Percentiles rank a stretch among this genome's conserved stretches.
phyloP scores from a whole-genome alignment of 129 eudicot genomes.

The Mikania micrantha region DNA sequence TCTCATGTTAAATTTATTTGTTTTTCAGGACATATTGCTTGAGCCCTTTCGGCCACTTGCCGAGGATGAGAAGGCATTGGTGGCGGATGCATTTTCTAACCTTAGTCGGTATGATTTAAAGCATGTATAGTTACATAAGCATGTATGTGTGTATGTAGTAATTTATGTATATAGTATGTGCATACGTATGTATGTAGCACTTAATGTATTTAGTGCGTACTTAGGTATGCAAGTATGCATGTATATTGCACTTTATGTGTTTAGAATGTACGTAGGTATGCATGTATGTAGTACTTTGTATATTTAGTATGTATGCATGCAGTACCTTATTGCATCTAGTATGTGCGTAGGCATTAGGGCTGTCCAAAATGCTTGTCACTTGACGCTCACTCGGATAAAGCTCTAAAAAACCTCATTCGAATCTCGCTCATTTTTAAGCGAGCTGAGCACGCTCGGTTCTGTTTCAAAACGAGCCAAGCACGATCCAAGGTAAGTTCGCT shows the following conservation, averaged over 20 bases:
- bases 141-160: not conserved
- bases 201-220: not conserved
- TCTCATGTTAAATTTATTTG: conserved; percentile 1
- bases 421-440: no score
- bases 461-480: no score
- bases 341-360: no score
- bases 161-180: not conserved
- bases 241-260: no score
- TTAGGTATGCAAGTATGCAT: not conserved
- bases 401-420: no score
- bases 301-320: no score
- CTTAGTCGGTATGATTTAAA: conserved; percentile 41
- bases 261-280: not conserved
- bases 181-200: not conserved
- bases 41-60: conserved; percentile 75
- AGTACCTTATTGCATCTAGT: no score
- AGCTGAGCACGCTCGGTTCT: no score
- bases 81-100: conserved; percentile 51
- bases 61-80: conserved; percentile 48
- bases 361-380: no score
- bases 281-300: no score
- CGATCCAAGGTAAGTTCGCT: no score
- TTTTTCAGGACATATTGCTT: conserved; percentile 41
- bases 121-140: not conserved
- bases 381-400: no score